phyloP scores from a whole-genome alignment of 2,329 filamentous ascomycete genomes.

The Monosporascus sp. region DNA sequence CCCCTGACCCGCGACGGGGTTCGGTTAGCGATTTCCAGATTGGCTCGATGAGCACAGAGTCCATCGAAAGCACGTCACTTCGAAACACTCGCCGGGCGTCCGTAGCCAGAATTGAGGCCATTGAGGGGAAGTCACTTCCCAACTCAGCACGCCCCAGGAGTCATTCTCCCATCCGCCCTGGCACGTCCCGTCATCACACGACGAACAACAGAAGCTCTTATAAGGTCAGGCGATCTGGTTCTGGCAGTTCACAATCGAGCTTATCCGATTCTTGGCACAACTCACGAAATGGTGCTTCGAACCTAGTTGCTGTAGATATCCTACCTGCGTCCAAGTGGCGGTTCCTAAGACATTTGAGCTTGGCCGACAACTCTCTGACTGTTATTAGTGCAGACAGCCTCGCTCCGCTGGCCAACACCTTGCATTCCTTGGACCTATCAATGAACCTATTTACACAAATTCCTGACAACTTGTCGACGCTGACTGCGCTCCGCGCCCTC shows the following conservation, averaged over 20 bases:
- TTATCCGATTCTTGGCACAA: conserved; percentile 60
- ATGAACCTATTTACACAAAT: conserved; percentile 91
- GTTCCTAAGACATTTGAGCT: conserved; percentile 83
- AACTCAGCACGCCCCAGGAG: conserved; percentile 59
- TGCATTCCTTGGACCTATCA: conserved; percentile 89
- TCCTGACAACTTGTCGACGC: conserved; percentile 79
- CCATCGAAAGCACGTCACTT: conserved; percentile 32
- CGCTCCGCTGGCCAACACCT: conserved; percentile 74
- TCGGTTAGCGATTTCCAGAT: conserved; percentile 47
- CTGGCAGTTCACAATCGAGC: conserved; percentile 86
- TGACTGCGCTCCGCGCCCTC: conserved; percentile 83
- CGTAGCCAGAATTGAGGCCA: conserved; percentile 40
- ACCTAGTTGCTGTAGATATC: conserved; percentile 64
- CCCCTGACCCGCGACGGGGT: conserved; percentile 41
- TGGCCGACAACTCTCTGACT: conserved; percentile 87
- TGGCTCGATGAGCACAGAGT: conserved; percentile 54
- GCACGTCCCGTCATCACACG: conserved; percentile 67
- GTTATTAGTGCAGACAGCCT: conserved; percentile 71
- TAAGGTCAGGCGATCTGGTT: conserved; percentile 80
- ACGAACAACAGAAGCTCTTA: conserved; percentile 61
- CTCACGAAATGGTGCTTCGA: conserved; percentile 69
- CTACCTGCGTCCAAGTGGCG: conserved; percentile 89
- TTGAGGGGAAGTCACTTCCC: conserved; percentile 38
- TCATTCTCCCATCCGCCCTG: conserved; percentile 73
- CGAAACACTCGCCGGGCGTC: conserved; percentile 37